Base-by-base conservation (phyloP, 306 rosid genomes). In the Rosa chinensis region DNA sequence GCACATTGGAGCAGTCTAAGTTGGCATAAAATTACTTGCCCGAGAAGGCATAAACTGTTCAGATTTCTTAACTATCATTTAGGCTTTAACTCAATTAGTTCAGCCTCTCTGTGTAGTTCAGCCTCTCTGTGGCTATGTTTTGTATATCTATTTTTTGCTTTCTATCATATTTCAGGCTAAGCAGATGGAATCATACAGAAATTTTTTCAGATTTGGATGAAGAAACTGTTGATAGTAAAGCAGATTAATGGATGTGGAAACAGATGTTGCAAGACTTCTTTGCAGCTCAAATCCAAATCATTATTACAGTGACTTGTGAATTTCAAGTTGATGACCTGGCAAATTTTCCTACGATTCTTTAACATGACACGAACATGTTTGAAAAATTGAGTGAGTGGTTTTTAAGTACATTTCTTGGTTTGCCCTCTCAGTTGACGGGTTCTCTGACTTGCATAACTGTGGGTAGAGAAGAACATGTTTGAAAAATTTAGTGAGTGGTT, bases 141-240 rank as follows among this genome's bases (percentile, higher is more conserved):
- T 71, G 50, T 20, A 62, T 69, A 43, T 18, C 47, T n/a, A 49
- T n/a, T 74, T 59, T 17, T 16, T 14, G 35, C 42, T 62, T 28
- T 50, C 53, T 20, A 20, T 17, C 2, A 5, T 55, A 20, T 84
- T 87, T 67, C 88, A 88, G 98, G 94, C 84, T 67, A 69, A 92
- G 97, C 64, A 82, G 80, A 78, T 90, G 97, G 97, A 90, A 94
- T 82, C 91, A 94, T 78, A 87, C 97, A 21, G 85, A 75, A 17
- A 55, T 94, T 11, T 94, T 92, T 80, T 92, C 98, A 12, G 94
- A 90, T 78, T 82, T 86, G 73, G 89, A 88, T 45, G 94, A 84
- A 18, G 96, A 90, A 75, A 82, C 76, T 5, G 82, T 77, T 62
- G 78, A 78, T 25, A 88, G 91, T 77, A 87, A 79, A 78, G 86